Evolutionary conservation across 2,329 filamentous ascomycete species (phyloP).

Genomic region (Neonectria neomacrospora): DNA sequence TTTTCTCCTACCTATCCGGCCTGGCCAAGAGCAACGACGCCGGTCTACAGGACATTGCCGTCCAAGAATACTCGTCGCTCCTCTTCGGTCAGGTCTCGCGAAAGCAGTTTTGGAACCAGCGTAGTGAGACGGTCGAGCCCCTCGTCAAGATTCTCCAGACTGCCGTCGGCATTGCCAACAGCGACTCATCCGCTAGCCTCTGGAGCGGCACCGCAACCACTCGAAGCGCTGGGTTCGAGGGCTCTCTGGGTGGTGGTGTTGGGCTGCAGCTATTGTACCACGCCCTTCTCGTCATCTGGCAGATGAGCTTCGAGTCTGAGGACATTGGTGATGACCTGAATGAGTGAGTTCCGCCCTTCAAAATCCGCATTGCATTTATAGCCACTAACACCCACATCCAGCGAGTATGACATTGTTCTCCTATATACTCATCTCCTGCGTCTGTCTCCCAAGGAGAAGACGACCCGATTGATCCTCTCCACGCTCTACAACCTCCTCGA

Average conservation of each 20-base stretch:
- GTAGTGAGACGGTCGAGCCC: constrained; percentile 84
- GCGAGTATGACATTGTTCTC: constrained; percentile 91
- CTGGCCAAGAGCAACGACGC: constrained; percentile 88
- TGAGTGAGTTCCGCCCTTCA: constrained; percentile 68
- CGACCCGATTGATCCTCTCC: constrained; percentile 88
- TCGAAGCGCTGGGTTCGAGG: constrained; percentile 72
- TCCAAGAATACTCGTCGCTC: constrained; percentile 88
- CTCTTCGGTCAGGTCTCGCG: constrained; percentile 80
- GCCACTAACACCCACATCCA: constrained; percentile 52
- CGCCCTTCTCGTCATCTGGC: constrained; percentile 93
- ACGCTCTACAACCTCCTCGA: constrained; percentile 88
- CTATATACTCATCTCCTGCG: constrained; percentile 93
- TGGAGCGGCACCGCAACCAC: constrained; percentile 67
- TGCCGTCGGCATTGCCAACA: constrained; percentile 77
- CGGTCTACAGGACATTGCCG: constrained; percentile 93
- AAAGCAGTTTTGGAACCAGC: constrained; percentile 89
- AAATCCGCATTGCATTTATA: neutral
- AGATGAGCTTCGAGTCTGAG: constrained; percentile 93
- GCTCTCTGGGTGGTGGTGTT: constrained; percentile 79
- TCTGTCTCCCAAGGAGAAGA: constrained; percentile 97
- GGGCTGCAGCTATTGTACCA: constrained; percentile 94
- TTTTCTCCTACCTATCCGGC: constrained; percentile 87
- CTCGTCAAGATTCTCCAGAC: constrained; percentile 84
- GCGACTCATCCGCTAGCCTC: constrained; percentile 68
- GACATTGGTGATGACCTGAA: constrained; percentile 80